Conservation (phyloP, 345 rosid species). For the Abelmoschus esculentus region DNA sequence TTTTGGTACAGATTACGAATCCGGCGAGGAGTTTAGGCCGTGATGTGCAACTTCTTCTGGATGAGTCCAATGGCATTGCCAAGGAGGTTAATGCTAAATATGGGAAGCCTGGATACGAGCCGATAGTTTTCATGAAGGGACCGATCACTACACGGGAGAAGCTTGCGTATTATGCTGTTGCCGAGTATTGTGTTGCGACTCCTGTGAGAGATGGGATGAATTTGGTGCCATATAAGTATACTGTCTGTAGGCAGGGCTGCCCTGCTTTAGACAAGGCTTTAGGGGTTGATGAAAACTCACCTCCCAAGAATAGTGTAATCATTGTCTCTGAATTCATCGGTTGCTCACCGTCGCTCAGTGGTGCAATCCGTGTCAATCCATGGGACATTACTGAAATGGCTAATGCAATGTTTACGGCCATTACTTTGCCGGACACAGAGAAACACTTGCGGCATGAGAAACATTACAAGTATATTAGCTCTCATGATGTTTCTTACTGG, state of each 20-base stretch:
- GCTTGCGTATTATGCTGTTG: constrained; percentile 54
- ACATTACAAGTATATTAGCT: constrained; percentile 73
- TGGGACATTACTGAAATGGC: constrained; percentile 66
- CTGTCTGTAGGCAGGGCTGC: constrained; percentile 66
- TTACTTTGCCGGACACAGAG: constrained; percentile 39
- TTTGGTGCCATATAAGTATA: constrained; percentile 72
- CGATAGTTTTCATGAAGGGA: constrained; percentile 47
- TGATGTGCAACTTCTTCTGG: constrained; percentile 56
- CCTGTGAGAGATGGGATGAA: constrained; percentile 91
- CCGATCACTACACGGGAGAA: constrained; percentile 56
- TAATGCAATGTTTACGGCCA: constrained; percentile 51
- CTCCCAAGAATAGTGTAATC: constrained; percentile 48
- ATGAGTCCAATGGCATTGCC: constrained; percentile 34
- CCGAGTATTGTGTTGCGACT: constrained; percentile 73
- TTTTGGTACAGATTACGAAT: constrained; percentile 66
- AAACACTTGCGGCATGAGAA: constrained; percentile 68
- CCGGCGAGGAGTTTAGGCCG: constrained; percentile 75
- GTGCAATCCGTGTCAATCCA: constrained; percentile 79
- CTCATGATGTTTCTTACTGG: constrained; percentile 79
- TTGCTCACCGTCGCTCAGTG: constrained; percentile 85
- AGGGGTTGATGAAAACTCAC: constrained; percentile 26
- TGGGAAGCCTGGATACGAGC: constrained; percentile 51
- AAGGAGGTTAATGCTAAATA: constrained; percentile 42
- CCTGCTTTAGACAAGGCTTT: constrained; percentile 47
- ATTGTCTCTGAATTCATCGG: constrained; percentile 86